Base-by-base conservation (phyloP, 495 filamentous ascomycete genomes). In the Evernia prunastri region DNA sequence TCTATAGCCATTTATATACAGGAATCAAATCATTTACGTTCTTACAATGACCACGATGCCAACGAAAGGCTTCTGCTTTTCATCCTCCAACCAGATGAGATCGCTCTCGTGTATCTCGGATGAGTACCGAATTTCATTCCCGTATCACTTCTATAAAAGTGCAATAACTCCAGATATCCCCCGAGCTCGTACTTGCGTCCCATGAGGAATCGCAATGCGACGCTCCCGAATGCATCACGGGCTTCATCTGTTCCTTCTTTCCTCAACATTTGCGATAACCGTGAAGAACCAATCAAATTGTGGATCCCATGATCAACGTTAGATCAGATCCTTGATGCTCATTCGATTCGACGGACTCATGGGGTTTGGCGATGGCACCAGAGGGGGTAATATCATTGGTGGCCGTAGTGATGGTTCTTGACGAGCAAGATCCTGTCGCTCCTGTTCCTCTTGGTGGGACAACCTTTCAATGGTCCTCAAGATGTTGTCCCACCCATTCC, bases 381-480 rank as follows among this genome's bases (percentile, higher is more conserved):
- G 35, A 25, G 63, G 66, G 12, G 63, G 66, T 33, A 65, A 49
- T 25, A 58, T 59, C 58, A 65, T 65, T 7, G 63, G 56, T 8
- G 62, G 63, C 35, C 58, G 42, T 33, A 57, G n/a, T 23, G 66
- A 57, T n/a, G 49, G 23, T 0, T 65, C 59, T 31, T 42, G 29
- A 11, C 45, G 45, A 35, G 57, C 57, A 56, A 20, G 18, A 39
- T 45, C 31, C 31, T 58, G 63, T n/a, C 37, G 63, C 29, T 66
- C 63, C 37, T 31, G n/a, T 33, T 29, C 29, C 33, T 61, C 36
- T 42, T 67, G 74, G 68, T 74, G 70, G 69, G 68, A 74, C 71
- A 74, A 58, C 43, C 57, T 42, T 42, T 68, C 49, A 15, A 70
- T 56, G 49, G 40, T 60, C 17, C 35, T 29, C 29, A 57, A 10